Base-by-base conservation (phyloP, 371 early-diverging fungal genomes). In the Zancudomyces culisetae region DNA sequence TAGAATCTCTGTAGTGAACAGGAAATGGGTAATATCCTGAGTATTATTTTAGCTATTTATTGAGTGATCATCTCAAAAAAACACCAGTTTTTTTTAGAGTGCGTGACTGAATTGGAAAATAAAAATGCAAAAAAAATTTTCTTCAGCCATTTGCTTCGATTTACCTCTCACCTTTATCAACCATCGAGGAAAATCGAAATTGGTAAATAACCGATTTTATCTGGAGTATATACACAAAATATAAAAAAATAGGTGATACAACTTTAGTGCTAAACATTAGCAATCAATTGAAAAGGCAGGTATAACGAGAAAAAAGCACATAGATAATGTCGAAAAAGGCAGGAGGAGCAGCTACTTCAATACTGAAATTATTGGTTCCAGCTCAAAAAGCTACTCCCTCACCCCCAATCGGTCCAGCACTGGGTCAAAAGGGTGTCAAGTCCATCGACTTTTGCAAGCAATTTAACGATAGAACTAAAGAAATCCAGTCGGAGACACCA, bases 361-460 rank as follows among this genome's bases (percentile, higher is more conserved):
- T 76, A 27, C 68, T 81, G 29, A 72, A 73, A 48, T 68, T 85
- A 30, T 62, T 85, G 35, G 81, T 91, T 18, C 78, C 83, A 20
- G 89, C 90, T 1, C 89, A 83, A 49, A 85, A 92, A 67, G 93
- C 94, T 4, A 82, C 88, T n/a, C 95, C 95, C 2, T 76, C 86
- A 29, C 93, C 94, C 2, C 94, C 97, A 18, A 85, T 96, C 26
- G 95, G 97, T 41, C 95, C 98, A 45, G 94, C 93, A 2, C 77
- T 97, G 22, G 98, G 98, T 68, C 91, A 90, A 56, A 80, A 89
- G 50, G 98, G 98, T 64, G 83, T 97, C 49, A 95, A 94, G 66
- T 78, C 90, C n/a, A 93, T 95, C 75, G 98, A 97, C 64, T 97
- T 97, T 65, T 90, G 91, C 74, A 93, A 92, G 68, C 85, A 82